phyloP scores from a whole-genome alignment of 495 filamentous ascomycete genomes.

The Lasiosphaeria hispida region DNA sequence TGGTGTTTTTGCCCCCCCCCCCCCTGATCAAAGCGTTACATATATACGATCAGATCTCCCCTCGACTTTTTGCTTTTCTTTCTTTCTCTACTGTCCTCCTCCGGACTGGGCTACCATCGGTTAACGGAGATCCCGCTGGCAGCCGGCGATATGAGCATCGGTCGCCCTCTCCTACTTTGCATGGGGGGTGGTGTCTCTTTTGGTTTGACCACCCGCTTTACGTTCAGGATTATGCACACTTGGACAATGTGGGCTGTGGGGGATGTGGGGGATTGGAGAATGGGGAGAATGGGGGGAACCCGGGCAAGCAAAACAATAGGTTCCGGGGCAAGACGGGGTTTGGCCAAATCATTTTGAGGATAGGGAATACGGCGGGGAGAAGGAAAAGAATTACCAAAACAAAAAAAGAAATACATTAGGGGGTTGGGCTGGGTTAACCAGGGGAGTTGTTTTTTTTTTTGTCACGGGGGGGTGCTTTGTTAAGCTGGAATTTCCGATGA shows the following conservation, averaged over 20 bases:
- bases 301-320: too few species aligned
- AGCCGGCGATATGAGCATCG: too few species aligned
- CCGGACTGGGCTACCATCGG: not conserved
- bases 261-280: too few species aligned
- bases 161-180: too few species aligned
- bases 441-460: not conserved
- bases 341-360: not conserved
- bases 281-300: too few species aligned
- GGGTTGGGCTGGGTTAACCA: not conserved
- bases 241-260: too few species aligned
- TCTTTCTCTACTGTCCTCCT: not conserved
- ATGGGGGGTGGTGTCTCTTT: too few species aligned
- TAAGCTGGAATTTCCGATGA: not conserved
- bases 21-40: not conserved
- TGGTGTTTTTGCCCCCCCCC: too few species aligned
- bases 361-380: not conserved
- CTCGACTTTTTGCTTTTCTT: not conserved
- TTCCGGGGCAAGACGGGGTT: not conserved
- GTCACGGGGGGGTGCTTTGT: not conserved
- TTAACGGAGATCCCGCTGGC: not conserved
- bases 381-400: slow-evolving; percentile 1
- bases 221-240: too few species aligned
- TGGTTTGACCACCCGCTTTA: too few species aligned
- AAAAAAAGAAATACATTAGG: slow-evolving; percentile 8
- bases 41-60: not conserved